A percentile compares a stretch with the other conserved stretches of the same genome.
Conservation (phyloP, 441 rosid species). For the Kokia cookei region DNA sequence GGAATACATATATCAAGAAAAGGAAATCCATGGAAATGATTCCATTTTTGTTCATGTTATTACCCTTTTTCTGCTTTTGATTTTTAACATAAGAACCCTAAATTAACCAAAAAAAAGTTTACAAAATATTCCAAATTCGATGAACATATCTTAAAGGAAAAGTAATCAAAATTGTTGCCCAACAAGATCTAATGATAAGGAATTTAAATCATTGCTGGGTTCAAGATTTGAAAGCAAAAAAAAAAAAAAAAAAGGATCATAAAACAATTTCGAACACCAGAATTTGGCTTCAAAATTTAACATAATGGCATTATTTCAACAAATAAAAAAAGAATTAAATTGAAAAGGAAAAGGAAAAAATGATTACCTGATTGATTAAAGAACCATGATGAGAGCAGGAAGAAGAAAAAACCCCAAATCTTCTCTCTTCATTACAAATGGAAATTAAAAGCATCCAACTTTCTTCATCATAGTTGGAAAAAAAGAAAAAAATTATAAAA, state of each 20-base stretch:
- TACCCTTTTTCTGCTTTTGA: not conserved
- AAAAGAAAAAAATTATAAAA: not conserved
- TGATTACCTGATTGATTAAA: conserved; percentile 69
- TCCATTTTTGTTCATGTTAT: not conserved
- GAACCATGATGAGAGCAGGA: conserved; percentile 37
- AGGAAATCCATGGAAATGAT: not conserved
- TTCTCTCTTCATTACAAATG: conserved; percentile 16
- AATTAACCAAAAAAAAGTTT: not conserved
- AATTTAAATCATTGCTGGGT: not conserved
- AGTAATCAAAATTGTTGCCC: conserved; percentile 7
- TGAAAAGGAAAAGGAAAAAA: conserved; percentile 20
- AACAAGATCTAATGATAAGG: conserved; percentile 24
- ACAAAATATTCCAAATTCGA: conserved; percentile 21
- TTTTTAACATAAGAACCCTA: not conserved
- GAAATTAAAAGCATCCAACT: conserved; percentile 4
- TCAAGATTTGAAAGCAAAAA: conserved; percentile 4
- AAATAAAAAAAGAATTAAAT: not conserved
- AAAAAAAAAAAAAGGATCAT: conserved; percentile 2
- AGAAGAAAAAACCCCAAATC: not conserved
- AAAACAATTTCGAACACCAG: conserved; percentile 7
- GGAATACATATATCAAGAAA: not conserved
- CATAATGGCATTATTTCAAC: not conserved
- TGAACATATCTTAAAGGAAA: conserved; percentile 10
- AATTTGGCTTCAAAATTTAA: conserved; percentile 13
- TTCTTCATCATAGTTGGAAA: not conserved